Evolutionary conservation across 2,329 filamentous ascomycete genomes (phyloP).

Genomic region (Cladophialophora psammophila): DNA sequence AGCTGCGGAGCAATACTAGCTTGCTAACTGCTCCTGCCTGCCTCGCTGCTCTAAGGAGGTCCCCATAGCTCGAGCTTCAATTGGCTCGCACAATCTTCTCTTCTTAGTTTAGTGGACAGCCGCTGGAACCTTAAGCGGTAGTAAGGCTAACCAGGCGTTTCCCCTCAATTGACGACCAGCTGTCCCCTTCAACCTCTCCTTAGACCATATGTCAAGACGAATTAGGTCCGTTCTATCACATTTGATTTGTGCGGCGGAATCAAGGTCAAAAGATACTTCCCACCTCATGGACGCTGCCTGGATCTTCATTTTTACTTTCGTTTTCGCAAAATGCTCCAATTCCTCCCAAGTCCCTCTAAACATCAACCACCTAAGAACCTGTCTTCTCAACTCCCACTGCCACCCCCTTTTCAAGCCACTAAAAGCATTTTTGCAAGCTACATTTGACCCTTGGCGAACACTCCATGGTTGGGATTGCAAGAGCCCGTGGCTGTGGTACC

Average conservation of each 20-base stretch:
- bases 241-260: background rate
- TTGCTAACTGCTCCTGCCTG: background rate
- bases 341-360: conserved; percentile 12
- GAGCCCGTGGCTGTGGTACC: conserved; percentile 42
- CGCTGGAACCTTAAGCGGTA: background rate
- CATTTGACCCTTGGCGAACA: background rate
- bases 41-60: background rate
- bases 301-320: background rate
- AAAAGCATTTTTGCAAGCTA: background rate
- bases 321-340: conserved; percentile 30
- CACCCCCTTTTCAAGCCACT: background rate
- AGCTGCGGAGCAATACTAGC: background rate
- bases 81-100: conserved; percentile 28
- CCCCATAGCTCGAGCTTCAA: background rate
- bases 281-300: background rate
- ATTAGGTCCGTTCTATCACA: background rate
- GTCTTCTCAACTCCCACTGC: background rate
- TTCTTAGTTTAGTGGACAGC: conserved; percentile 23
- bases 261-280: background rate
- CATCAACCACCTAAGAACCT: background rate
- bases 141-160: conserved; percentile 19
- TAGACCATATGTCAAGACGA: background rate
- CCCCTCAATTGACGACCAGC: background rate
- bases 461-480: conserved; percentile 42
- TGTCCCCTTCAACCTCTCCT: background rate